Conservation (phyloP, 2,329 filamentous ascomycete genomes). For the Plenodomus biglobosus region DNA sequence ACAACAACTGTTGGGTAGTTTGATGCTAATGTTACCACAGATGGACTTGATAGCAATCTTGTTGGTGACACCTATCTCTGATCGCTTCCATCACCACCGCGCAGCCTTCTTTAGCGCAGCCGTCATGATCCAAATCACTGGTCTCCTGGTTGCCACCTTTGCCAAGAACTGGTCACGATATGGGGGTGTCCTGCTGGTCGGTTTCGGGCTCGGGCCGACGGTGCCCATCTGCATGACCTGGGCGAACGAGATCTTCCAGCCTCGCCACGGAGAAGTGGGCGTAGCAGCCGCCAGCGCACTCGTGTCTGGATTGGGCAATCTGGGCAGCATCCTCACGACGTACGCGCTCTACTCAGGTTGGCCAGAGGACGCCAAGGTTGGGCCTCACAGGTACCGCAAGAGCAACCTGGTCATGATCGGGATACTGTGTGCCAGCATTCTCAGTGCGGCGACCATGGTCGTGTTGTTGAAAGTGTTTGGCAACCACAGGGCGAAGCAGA, state of each 20-base stretch:
- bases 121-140: slow-evolving; percentile 76
- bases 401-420: slow-evolving; percentile 89
- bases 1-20: neutral
- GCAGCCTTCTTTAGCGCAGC: slow-evolving; percentile 79
- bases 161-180: slow-evolving; percentile 82
- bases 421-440: slow-evolving; percentile 76
- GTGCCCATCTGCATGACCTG: slow-evolving; percentile 94
- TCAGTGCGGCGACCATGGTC: slow-evolving; percentile 70
- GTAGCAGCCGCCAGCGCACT: slow-evolving; percentile 83
- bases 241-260: slow-evolving; percentile 88
- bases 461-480: slow-evolving; percentile 57
- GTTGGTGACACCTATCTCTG: slow-evolving; percentile 79
- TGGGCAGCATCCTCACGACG: slow-evolving; percentile 83
- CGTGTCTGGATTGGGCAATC: slow-evolving; percentile 82
- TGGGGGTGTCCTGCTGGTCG: slow-evolving; percentile 83
- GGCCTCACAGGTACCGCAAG: slow-evolving; percentile 71
- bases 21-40: slow-evolving; percentile 45
- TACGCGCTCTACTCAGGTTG: slow-evolving; percentile 89
- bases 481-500: slow-evolving; percentile 39
- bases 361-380: slow-evolving; percentile 67
- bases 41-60: slow-evolving; percentile 89
- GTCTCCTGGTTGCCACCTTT: slow-evolving; percentile 77
- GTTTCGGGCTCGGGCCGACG: slow-evolving; percentile 86
- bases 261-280: slow-evolving; percentile 84
- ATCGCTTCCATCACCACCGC: slow-evolving; percentile 79